phyloP scores from a whole-genome alignment of 2,329 filamentous ascomycete genomes.

The Paraphaeosphaeria sporulosa region DNA sequence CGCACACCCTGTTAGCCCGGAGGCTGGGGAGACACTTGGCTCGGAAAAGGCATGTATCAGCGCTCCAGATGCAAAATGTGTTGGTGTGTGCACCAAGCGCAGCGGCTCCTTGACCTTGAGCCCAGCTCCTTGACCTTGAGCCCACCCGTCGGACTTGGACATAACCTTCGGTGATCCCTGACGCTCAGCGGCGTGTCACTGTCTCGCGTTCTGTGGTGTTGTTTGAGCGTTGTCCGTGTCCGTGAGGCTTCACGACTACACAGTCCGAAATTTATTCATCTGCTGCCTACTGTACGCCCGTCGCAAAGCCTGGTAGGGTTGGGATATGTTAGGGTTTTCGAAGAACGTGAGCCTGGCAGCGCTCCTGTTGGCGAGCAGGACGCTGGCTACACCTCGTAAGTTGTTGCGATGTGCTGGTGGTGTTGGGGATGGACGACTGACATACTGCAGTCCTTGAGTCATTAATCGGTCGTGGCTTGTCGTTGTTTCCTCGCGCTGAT shows the following conservation, averaged over 20 bases:
- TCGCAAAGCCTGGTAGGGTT: background rate
- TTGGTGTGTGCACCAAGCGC: background rate
- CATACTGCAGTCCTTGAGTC: constrained; percentile 25
- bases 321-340: constrained; percentile 3
- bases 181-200: background rate
- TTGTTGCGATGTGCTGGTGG: background rate
- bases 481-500: constrained; percentile 18
- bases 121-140: background rate
- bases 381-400: constrained; percentile 36
- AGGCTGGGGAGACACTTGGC: background rate
- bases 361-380: constrained; percentile 30
- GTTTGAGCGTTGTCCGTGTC: constrained; percentile 11
- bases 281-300: background rate
- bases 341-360: constrained; percentile 23
- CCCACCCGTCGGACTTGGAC: constrained; percentile 8
- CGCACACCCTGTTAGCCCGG: background rate
- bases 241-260: constrained; percentile 1
- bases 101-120: background rate
- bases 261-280: background rate
- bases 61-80: constrained; percentile 3
- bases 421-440: constrained; percentile 19
- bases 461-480: constrained; percentile 19
- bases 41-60: background rate
- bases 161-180: constrained; percentile 11
- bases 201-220: constrained; percentile 4